Percentiles rank a stretch among this genome's conserved stretches.
These are phyloP conservation scores for Magnolia kwangsiensis DNA, from an alignment of 164 flowering plant species.

Conservation along the genomic window DNA sequence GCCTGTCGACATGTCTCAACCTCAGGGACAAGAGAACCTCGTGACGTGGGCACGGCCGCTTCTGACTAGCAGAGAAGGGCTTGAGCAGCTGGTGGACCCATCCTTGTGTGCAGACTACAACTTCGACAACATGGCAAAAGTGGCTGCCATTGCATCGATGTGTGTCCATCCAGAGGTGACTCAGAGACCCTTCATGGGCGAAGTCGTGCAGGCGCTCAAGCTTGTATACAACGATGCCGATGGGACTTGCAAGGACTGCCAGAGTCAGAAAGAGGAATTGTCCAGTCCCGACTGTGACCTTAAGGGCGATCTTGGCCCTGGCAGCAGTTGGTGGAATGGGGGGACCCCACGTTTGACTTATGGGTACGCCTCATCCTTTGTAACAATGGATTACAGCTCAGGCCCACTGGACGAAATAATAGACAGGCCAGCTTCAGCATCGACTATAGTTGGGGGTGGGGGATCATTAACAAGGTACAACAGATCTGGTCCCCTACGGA, in stretches of 20 bases:
- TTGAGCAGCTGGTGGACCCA: constrained; percentile 78
- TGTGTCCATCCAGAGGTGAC: constrained; percentile 90
- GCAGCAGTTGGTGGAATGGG: constrained; percentile 78
- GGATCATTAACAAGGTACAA: constrained; percentile 44
- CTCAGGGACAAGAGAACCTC: constrained; percentile 82
- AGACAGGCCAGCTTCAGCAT: constrained; percentile 52
- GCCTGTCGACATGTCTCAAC: constrained; percentile 92
- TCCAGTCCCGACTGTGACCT: constrained; percentile 59
- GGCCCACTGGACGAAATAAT: constrained; percentile 60
- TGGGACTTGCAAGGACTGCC: constrained; percentile 55
- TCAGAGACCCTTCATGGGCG: constrained; percentile 93
- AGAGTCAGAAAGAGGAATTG: constrained; percentile 55
- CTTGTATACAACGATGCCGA: constrained; percentile 75
- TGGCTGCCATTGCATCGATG: constrained; percentile 91
- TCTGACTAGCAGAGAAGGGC: constrained; percentile 64
- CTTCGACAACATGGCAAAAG: constrained; percentile 82
- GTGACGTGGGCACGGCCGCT: constrained; percentile 92
- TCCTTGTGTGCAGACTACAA: constrained; percentile 55
- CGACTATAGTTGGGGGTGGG: constrained; percentile 46
- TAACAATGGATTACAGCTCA: constrained; percentile 85
- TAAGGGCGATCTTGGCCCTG: constrained; percentile 54
- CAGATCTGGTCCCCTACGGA: constrained; percentile 79
- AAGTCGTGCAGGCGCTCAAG: constrained; percentile 92
- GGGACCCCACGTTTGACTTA: constrained; percentile 57
- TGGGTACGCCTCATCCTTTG: constrained; percentile 74